Evolutionary conservation across 768 basidiomycete genomes (phyloP).

Genomic region (Plicaturopsis crispa): DNA sequence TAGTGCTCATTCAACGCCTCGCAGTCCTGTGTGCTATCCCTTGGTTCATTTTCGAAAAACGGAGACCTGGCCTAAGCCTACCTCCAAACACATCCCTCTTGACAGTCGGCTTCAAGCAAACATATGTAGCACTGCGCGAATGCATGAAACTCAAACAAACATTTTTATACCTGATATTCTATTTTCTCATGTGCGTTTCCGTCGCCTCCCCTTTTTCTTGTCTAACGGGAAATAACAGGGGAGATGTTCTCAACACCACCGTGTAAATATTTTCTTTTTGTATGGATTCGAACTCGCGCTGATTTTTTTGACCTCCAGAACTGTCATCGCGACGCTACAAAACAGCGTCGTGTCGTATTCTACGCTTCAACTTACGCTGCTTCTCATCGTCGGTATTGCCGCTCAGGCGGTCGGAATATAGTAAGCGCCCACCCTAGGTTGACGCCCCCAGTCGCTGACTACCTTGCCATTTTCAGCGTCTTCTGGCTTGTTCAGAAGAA

Average conservation of each 20-base stretch:
- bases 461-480: no score
- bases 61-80: conserved; percentile 53
- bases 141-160: conserved; percentile 66
- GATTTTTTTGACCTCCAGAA: conserved; percentile 27
- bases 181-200: conserved; percentile 59
- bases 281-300: conserved; percentile 1
- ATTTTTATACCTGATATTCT: conserved; percentile 67
- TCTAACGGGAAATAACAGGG: conserved; percentile 31
- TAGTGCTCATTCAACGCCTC: neutral
- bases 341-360: conserved; percentile 71
- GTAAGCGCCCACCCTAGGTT: conserved; percentile 33
- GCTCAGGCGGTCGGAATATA: conserved; percentile 64
- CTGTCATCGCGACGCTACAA: conserved; percentile 65
- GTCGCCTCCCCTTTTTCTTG: neutral
- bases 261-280: conserved; percentile 37
- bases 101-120: conserved; percentile 64
- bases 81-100: conserved; percentile 47
- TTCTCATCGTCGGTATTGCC: conserved; percentile 59
- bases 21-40: conserved; percentile 61
- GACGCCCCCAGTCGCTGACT: no score
- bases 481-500: conserved; percentile 68
- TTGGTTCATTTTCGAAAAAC: conserved; percentile 68
- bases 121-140: conserved; percentile 52
- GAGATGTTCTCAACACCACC: conserved; percentile 68
- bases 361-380: conserved; percentile 59